Base-by-base conservation (phyloP, 805 yeast genomes). In the Yarrowia keelungensis region DNA sequence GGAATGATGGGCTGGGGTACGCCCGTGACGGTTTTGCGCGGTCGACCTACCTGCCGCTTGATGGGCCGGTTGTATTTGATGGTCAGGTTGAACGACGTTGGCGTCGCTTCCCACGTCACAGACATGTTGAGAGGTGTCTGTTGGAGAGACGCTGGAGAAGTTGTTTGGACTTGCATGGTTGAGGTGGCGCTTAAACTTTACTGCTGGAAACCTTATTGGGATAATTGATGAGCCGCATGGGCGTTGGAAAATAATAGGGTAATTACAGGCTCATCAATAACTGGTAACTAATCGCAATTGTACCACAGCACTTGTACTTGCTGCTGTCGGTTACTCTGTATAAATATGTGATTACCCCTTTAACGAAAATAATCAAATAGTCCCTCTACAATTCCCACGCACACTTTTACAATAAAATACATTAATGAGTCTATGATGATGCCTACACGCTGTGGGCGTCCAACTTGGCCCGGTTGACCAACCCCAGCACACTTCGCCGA, bases 51-150 rank as follows among this genome's bases (percentile, higher is more conserved):
- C 35, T 59, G 65, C 14, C 65, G 51, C 15, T 45, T 43, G 32
- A 59, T 42, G 19, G 65, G 65, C 14, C 65, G 65, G 15, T 10
- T 59, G 51, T 59, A 59, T 35, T 36, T 59, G 50, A 59, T 35
- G 12, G 35, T 32, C 51, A 59, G n/a, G n/a, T 43, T 42, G 46
- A 59, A 59, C 51, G 65, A 42, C 51, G 65, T 59, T 3, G 51
- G 41, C 16, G 65, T 59, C 7, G 1, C 38, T 16, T 42, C 19
- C 41, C 46, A 59, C 51, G 65, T 35, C 36, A 59, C 65, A 4
- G 65, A 16, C 62, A 56, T 56, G 61, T 15, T 54, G 16, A 8
- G 15, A 3, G 32, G 38, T 16, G 8, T 22, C 16, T 19, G 22
- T n/a, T 38, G 43, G 22, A 2, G 58, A 51, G 38, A 32, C 14